Conservation (phyloP, 768 basidiomycete species). For the Lentinula sp. region DNA sequence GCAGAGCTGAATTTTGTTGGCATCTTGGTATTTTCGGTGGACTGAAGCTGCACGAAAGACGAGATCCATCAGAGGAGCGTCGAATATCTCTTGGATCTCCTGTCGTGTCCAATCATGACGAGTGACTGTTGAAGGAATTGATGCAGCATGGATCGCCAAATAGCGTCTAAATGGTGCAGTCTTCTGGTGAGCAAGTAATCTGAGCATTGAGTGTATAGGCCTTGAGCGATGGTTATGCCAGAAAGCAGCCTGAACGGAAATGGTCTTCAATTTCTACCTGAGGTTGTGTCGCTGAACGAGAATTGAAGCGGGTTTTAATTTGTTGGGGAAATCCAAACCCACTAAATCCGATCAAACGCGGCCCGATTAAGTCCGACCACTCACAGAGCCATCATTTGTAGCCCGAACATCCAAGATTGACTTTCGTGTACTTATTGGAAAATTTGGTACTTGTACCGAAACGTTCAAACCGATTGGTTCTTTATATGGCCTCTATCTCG, state of each 20-base stretch:
- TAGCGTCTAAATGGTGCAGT: conserved; percentile 32
- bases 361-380: background rate
- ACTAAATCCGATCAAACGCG: background rate
- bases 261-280: background rate
- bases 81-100: conserved; percentile 83
- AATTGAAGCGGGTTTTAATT: background rate
- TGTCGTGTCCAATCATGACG: conserved; percentile 68
- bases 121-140: conserved; percentile 21
- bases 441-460: too few relatives aligned
- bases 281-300: background rate
- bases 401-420: too few relatives aligned
- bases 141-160: conserved; percentile 57
- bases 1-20: conserved; percentile 88
- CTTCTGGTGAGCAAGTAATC: conserved; percentile 21
- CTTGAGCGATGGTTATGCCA: background rate
- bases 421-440: too few relatives aligned
- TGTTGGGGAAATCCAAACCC: background rate
- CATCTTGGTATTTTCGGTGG: conserved; percentile 84
- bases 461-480: too few relatives aligned
- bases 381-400: background rate
- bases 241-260: background rate
- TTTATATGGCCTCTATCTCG: too few relatives aligned
- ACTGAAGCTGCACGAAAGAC: conserved; percentile 81
- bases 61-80: conserved; percentile 81
- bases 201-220: conserved; percentile 29